phyloP scores from a whole-genome alignment of 352 stramenopile genomes.

The Phytopythium litorale region DNA sequence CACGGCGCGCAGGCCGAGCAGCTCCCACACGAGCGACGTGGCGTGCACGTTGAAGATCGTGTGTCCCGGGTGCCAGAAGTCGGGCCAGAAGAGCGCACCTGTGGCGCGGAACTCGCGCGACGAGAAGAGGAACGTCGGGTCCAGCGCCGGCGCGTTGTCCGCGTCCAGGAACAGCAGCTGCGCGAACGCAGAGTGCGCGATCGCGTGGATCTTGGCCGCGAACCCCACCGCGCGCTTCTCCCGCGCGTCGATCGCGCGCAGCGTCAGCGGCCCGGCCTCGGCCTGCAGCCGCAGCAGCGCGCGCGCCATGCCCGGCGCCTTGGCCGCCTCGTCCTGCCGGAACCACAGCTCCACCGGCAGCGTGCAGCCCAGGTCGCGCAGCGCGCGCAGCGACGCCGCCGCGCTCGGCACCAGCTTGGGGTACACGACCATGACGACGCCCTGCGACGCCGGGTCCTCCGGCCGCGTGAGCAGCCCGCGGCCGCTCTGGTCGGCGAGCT shows the following conservation, averaged over 20 bases:
- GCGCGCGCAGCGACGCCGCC: conserved; percentile 30
- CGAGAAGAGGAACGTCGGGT: conserved; percentile 58
- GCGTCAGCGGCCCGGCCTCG: conserved; percentile 8
- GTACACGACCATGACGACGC: conserved; percentile 55
- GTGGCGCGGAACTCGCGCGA: conserved; percentile 28
- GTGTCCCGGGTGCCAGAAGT: conserved; percentile 55
- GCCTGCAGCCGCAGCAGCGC: conserved; percentile 13
- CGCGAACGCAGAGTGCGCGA: conserved; percentile 46
- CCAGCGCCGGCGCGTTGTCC: conserved; percentile 52
- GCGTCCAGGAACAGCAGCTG: conserved; percentile 53
- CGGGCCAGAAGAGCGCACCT: conserved; percentile 60
- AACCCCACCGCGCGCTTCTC: conserved; percentile 34
- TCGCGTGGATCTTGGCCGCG: conserved; percentile 44
- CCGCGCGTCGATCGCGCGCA: conserved; percentile 20
- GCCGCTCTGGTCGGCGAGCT: conserved; percentile 1
- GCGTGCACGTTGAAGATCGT: conserved; percentile 62
- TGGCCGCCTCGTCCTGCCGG: conserved; percentile 30
- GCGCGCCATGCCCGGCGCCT: conserved; percentile 14
- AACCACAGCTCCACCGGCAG: conserved; percentile 70
- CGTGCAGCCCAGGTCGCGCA: conserved; percentile 33
- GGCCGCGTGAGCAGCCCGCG: not conserved
- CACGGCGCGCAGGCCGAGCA: conserved; percentile 38
- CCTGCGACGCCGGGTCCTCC: conserved; percentile 3
- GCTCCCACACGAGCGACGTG: conserved; percentile 44
- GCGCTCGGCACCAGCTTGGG: conserved; percentile 35